Percentiles rank a stretch among this genome's conserved stretches.
phyloP scores from a whole-genome alignment of 768 basidiomycete genomes.

The Kwoniella sp. region DNA sequence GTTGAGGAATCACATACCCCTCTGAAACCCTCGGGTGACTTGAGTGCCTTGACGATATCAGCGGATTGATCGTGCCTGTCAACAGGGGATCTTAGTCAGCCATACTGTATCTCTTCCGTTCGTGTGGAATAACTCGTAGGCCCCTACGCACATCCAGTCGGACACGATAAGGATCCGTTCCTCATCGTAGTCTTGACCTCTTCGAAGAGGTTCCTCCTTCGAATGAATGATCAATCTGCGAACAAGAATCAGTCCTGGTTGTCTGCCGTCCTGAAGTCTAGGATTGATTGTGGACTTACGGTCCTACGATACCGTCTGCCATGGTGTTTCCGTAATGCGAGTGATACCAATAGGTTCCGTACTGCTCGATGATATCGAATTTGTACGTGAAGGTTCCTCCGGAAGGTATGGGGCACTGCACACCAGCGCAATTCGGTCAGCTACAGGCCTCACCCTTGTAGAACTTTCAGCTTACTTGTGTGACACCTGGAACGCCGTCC shows the following conservation, averaged over 20 bases:
- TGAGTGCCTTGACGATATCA: slow-evolving; percentile 24
- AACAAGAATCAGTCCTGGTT: too few species aligned
- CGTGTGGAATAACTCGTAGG: slow-evolving; percentile 1
- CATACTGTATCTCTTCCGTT: neutral
- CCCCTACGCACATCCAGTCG: slow-evolving; percentile 25
- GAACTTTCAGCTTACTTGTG: slow-evolving; percentile 27
- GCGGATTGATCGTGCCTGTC: slow-evolving; percentile 23
- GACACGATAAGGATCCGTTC: slow-evolving; percentile 31
- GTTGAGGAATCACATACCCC: slow-evolving; percentile 18
- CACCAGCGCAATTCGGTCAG: too few species aligned
- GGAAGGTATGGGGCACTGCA: slow-evolving; percentile 41
- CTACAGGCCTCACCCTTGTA: neutral
- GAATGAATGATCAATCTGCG: slow-evolving; percentile 35
- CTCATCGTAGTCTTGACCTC: slow-evolving; percentile 43
- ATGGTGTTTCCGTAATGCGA: slow-evolving; percentile 38
- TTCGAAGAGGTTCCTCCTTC: slow-evolving; percentile 33
- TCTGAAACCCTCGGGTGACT: slow-evolving; percentile 25
- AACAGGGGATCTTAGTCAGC: neutral
- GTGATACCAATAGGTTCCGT: slow-evolving; percentile 45
- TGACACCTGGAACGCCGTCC: slow-evolving; percentile 40
- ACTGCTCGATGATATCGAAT: slow-evolving; percentile 31
- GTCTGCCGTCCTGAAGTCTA: too few species aligned
- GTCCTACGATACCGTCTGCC: slow-evolving; percentile 39
- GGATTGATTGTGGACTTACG: slow-evolving; percentile 26
- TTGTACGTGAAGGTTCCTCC: slow-evolving; percentile 39